Evolutionary conservation across 768 basidiomycete species (phyloP).

Genomic region (Agaricus sinodeliciosus): DNA sequence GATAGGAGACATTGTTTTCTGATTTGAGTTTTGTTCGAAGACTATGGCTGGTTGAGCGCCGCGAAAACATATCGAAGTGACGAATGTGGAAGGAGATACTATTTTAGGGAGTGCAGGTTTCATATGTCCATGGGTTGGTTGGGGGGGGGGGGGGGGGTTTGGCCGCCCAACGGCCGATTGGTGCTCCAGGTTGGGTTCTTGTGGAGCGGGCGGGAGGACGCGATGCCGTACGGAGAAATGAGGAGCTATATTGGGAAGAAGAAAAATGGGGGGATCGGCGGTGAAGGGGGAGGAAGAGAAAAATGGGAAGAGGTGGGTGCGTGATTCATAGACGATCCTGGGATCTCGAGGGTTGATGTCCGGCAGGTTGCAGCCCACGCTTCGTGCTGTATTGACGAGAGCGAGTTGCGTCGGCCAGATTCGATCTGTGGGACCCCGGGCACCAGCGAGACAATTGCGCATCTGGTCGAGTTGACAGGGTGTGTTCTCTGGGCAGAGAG

Average conservation of each 20-base stretch:
- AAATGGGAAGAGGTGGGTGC: neutral
- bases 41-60: too few relatives aligned
- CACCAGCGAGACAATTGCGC: neutral
- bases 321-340: too few relatives aligned
- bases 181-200: neutral
- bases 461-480: neutral
- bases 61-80: too few relatives aligned
- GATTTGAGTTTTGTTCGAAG: too few relatives aligned
- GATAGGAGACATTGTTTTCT: too few relatives aligned
- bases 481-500: neutral
- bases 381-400: neutral
- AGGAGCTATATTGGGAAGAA: neutral
- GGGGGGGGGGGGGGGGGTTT: too few relatives aligned
- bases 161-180: too few relatives aligned
- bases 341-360: too few relatives aligned
- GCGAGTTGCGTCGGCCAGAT: conserved; percentile 1
- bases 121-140: too few relatives aligned
- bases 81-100: too few relatives aligned
- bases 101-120: too few relatives aligned
- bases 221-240: neutral
- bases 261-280: neutral
- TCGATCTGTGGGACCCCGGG: conserved; percentile 6
- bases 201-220: neutral
- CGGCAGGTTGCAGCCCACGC: too few relatives aligned
- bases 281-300: neutral